These are phyloP conservation scores for Amphibolis antarctica DNA, from an alignment of 106 monocot species.

Conservation along the genomic window DNA sequence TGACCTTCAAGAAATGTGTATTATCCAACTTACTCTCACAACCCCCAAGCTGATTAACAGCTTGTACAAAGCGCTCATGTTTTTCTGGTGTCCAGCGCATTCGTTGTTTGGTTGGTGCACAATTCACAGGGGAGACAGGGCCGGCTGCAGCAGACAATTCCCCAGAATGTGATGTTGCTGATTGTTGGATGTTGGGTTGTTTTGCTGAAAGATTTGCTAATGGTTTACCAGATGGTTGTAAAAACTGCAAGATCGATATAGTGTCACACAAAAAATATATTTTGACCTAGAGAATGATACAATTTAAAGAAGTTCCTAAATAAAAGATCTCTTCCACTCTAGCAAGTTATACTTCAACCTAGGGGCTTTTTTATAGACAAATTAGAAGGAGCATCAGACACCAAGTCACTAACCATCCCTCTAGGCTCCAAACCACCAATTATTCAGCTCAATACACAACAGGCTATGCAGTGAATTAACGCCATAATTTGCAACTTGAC, in stretches of 20 bases:
- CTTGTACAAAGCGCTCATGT: conserved; percentile 76
- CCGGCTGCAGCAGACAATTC: conserved; percentile 16
- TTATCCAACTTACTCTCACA: conserved; percentile 56
- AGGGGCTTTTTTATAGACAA: no score
- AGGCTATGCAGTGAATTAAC: no score
- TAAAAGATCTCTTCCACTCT: no score
- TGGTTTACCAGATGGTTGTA: conserved; percentile 7
- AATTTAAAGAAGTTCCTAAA: no score
- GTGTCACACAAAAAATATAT: no score
- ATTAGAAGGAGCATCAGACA: no score
- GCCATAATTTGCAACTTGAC: no score
- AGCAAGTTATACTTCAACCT: no score
- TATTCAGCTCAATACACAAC: no score
- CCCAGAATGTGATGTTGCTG: conserved; percentile 32
- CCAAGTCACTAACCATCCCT: no score
- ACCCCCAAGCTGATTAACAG: conserved; percentile 79
- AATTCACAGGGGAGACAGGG: conserved; percentile 31
- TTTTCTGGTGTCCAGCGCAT: conserved; percentile 90
- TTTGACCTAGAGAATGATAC: no score
- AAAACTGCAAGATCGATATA: conserved; percentile 3
- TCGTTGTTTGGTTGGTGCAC: conserved; percentile 32
- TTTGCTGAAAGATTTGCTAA: conserved; percentile 15
- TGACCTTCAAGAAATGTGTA: background rate
- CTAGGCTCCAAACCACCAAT: no score
- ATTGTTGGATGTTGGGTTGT: conserved; percentile 12